Conservation (phyloP, 164 flowering plant genomes). For the Umbilicus rupestris region DNA sequence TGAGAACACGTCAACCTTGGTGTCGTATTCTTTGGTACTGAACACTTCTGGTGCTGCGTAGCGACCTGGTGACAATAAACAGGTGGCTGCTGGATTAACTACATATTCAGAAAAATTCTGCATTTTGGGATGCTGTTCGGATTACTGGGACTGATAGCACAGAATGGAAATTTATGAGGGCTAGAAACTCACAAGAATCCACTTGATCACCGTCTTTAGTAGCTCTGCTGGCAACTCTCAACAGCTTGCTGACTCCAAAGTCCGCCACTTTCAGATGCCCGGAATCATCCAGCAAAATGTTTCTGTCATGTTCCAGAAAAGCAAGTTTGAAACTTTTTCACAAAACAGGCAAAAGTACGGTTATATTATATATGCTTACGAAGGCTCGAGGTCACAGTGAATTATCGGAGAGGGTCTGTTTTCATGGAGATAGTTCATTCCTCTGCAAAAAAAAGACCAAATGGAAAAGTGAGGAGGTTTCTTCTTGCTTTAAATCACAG, state of each 20-base stretch:
- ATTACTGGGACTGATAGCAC: neutral
- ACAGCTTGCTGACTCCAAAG: conserved; percentile 91
- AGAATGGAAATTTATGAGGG: neutral
- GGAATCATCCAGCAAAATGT: conserved; percentile 93
- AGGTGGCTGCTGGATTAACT: neutral
- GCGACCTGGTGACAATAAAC: conserved; percentile 42
- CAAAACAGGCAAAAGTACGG: too few relatives aligned
- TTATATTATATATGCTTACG: conserved; percentile 71
- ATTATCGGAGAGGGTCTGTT: conserved; percentile 73
- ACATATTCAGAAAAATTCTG: neutral
- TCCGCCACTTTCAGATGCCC: conserved; percentile 98
- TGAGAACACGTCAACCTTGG: conserved; percentile 97
- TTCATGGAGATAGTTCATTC: conserved; percentile 95
- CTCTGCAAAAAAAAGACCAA: conserved; percentile 46
- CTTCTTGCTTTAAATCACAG: neutral
- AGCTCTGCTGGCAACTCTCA: conserved; percentile 41
- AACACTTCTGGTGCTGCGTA: conserved; percentile 95
- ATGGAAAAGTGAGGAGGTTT: neutral
- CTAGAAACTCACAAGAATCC: conserved; percentile 2
- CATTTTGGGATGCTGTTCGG: neutral
- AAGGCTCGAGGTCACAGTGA: conserved; percentile 95
- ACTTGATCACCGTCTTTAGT: conserved; percentile 31
- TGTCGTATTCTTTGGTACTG: conserved; percentile 66
- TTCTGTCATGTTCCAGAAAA: conserved; percentile 59
- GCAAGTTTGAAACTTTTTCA: conserved; percentile 19